Conservation (phyloP, 2,329 filamentous ascomycete genomes). For the Exutisphaerella laricina region DNA sequence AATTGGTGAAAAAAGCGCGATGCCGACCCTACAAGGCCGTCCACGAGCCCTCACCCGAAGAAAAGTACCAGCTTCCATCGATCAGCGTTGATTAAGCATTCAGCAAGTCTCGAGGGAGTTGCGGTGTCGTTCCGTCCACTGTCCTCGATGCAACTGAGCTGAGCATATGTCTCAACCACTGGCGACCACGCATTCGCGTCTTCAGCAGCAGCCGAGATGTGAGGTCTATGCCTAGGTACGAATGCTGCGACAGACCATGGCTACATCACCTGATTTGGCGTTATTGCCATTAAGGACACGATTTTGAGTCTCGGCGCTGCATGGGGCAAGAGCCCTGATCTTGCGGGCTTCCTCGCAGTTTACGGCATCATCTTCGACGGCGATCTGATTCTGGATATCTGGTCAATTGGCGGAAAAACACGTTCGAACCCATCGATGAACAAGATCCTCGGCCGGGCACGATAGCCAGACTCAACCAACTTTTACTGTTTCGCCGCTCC, state of each 20-base stretch:
- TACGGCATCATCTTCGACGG: slow-evolving; percentile 27
- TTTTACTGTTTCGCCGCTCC: slow-evolving; percentile 30
- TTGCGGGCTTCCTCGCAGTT: slow-evolving; percentile 26
- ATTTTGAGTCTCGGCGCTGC: slow-evolving; percentile 13
- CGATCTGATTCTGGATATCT: slow-evolving; percentile 11
- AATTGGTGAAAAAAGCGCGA: not conserved
- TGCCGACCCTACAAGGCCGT: not conserved
- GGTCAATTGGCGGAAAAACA: slow-evolving; percentile 20
- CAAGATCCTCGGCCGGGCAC: slow-evolving; percentile 18
- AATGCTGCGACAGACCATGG: slow-evolving; percentile 24
- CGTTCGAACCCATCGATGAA: slow-evolving; percentile 8
- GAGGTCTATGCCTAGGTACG: slow-evolving; percentile 23
- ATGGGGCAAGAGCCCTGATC: slow-evolving; percentile 11
- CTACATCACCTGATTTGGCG: slow-evolving; percentile 13
- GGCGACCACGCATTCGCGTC: slow-evolving; percentile 8
- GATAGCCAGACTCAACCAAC: slow-evolving; percentile 28
- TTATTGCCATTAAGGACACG: slow-evolving; percentile 12
- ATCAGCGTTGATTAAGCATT: slow-evolving; percentile 3
- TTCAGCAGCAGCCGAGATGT: slow-evolving; percentile 17
- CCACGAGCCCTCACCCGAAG: slow-evolving; percentile 7
- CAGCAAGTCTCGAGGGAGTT: slow-evolving; percentile 10
- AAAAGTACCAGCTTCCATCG: slow-evolving; percentile 6
- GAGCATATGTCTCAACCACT: slow-evolving; percentile 11
- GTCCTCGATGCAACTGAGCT: slow-evolving; percentile 8
- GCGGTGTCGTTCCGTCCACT: slow-evolving; percentile 8